Percentiles rank a stretch among this genome's conserved stretches.
phyloP scores from a whole-genome alignment of 495 filamentous ascomycete species.

The Chlorociboria aeruginascens region DNA sequence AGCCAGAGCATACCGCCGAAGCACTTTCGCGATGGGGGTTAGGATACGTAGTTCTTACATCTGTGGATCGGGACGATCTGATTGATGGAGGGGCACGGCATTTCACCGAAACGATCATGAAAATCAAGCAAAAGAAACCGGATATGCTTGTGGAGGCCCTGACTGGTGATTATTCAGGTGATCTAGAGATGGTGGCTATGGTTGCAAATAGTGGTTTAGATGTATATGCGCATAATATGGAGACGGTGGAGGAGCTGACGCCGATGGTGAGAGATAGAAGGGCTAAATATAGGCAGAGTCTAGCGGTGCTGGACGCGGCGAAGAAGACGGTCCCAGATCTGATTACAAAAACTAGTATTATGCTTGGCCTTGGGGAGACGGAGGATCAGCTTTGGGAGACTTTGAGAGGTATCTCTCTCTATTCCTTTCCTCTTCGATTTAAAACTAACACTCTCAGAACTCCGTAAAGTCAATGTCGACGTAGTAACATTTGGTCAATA shows the following conservation, averaged over 20 bases:
- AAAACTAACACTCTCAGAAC: conserved; percentile 31
- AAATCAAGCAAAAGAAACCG: conserved; percentile 83
- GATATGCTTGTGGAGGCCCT: conserved; percentile 86
- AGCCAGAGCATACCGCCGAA: conserved; percentile 94
- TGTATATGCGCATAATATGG: conserved; percentile 94
- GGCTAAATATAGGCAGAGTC: conserved; percentile 77
- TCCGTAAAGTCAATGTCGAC: conserved; percentile 71
- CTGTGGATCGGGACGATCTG: conserved; percentile 87
- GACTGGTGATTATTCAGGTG: conserved; percentile 79
- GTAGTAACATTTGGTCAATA: conserved; percentile 98
- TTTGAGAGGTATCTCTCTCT: conserved; percentile 39
- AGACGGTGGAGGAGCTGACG: conserved; percentile 86
- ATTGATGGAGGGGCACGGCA: conserved; percentile 79
- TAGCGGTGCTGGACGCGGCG: conserved; percentile 68
- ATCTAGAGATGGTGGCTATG: conserved; percentile 67
- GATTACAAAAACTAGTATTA: conserved; percentile 95
- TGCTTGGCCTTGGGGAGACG: conserved; percentile 90
- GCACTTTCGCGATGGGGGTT: conserved; percentile 86
- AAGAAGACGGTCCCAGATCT: conserved; percentile 64
- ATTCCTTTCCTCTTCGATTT: conserved; percentile 10
- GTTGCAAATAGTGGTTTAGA: conserved; percentile 84
- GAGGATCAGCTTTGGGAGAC: conserved; percentile 80
- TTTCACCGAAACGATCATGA: conserved; percentile 87
- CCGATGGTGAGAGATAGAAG: conserved; percentile 82
- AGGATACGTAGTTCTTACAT: conserved; percentile 90